Evolutionary conservation across 1,284 basidiomycete genomes (phyloP).

Genomic region (Butyriboletus appendiculatus): DNA sequence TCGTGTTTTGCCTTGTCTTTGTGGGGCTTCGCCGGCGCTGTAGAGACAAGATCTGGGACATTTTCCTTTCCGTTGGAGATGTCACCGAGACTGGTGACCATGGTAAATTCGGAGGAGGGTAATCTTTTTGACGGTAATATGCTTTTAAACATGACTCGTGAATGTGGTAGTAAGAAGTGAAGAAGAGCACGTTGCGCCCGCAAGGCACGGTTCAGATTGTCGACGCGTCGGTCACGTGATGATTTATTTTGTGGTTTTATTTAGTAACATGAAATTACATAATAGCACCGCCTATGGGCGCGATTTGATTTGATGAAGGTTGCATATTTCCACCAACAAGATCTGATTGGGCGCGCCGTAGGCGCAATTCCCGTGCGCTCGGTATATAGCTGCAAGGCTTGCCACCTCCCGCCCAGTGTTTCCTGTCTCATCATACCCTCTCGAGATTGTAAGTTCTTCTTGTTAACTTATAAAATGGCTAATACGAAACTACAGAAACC

Average conservation of each 20-base stretch:
- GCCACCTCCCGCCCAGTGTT: not conserved
- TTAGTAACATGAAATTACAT: constrained; percentile 15
- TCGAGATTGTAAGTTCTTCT: constrained; percentile 5
- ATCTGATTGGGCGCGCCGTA: constrained; percentile 22
- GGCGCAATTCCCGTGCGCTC: constrained; percentile 37
- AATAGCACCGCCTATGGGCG: constrained; percentile 25
- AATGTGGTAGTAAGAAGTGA: constrained; percentile 7
- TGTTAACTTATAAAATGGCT: constrained; percentile 4
- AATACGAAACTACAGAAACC: constrained; percentile 17
- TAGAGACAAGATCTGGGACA: constrained; percentile 38
- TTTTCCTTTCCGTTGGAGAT: constrained; percentile 65
- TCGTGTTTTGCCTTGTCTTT: constrained; percentile 42
- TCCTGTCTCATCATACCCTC: not conserved
- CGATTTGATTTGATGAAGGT: constrained; percentile 13
- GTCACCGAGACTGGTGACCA: constrained; percentile 58
- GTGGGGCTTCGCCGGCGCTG: constrained; percentile 27
- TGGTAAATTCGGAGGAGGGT: constrained; percentile 66
- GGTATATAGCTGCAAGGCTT: constrained; percentile 34
- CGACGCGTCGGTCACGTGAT: constrained; percentile 37
- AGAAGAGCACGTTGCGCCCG: not conserved
- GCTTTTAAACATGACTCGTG: constrained; percentile 64
- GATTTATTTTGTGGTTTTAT: constrained; percentile 30
- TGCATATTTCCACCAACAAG: not conserved
- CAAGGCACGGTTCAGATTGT: constrained; percentile 30
- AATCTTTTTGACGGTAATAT: constrained; percentile 67